Percentiles rank a stretch among this genome's conserved stretches.
phyloP scores from a whole-genome alignment of 2,329 filamentous ascomycete species.

The Alternaria atra region DNA sequence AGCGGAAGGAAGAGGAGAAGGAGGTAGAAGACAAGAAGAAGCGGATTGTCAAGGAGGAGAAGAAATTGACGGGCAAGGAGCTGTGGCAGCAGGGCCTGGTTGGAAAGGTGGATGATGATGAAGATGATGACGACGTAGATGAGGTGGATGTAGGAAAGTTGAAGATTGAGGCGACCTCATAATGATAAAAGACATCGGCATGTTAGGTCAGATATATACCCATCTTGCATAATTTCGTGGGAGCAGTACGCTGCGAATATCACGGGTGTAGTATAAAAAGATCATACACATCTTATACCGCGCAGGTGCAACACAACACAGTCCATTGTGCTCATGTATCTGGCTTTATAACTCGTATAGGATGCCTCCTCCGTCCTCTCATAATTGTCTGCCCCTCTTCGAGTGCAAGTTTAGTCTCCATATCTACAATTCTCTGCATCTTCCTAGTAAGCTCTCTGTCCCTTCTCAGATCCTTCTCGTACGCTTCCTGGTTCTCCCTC shows the following conservation, averaged over 20 bases:
- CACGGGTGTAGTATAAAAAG: background rate
- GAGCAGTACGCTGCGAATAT: background rate
- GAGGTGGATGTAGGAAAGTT: slow-evolving; percentile 56
- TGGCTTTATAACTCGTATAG: slow-evolving; percentile 33
- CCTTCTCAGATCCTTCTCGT: slow-evolving; percentile 35
- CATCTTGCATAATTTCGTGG: background rate
- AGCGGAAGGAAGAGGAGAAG: slow-evolving; percentile 70
- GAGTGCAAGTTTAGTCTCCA: slow-evolving; percentile 57
- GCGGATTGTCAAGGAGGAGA: slow-evolving; percentile 71
- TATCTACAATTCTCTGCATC: slow-evolving; percentile 59
- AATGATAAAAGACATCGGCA: slow-evolving; percentile 4
- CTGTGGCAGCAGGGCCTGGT: slow-evolving; percentile 60
- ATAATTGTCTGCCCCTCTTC: slow-evolving; percentile 48
- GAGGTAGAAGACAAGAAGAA: slow-evolving; percentile 69
- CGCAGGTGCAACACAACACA: background rate
- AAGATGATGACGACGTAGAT: slow-evolving; percentile 65
- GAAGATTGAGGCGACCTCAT: slow-evolving; percentile 58
- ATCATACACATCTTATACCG: background rate
- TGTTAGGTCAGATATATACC: slow-evolving; percentile 33
- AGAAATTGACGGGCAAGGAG: slow-evolving; percentile 74
- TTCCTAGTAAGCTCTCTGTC: slow-evolving; percentile 46
- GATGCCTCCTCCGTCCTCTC: slow-evolving; percentile 37
- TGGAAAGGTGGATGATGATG: slow-evolving; percentile 69
- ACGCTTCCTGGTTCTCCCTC: slow-evolving; percentile 21
- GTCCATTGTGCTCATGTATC: slow-evolving; percentile 1